These are phyloP conservation scores for Malassezia caprae DNA, from an alignment of 1,284 basidiomycete species.

Conservation along the genomic window DNA sequence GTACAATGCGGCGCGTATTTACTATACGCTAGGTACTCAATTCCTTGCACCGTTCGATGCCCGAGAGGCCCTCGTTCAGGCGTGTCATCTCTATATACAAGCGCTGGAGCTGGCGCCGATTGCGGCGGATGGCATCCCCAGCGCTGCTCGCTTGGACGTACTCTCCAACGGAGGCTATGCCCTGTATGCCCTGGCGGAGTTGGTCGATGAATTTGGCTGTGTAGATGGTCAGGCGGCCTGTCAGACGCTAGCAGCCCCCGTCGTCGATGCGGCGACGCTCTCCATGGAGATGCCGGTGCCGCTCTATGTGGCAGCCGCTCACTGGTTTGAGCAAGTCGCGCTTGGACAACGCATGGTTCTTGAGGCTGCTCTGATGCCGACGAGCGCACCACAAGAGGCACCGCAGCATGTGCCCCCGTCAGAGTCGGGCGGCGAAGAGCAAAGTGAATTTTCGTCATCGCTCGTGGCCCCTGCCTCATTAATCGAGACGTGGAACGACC, in stretches of 20 bases:
- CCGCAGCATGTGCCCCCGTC: background rate
- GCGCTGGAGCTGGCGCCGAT: background rate
- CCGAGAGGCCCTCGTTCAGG: background rate
- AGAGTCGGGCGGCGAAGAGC: background rate
- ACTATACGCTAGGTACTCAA: constrained; percentile 11
- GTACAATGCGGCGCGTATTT: constrained; percentile 18
- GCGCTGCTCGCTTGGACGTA: constrained; percentile 9
- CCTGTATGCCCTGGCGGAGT: constrained; percentile 9
- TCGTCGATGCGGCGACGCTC: background rate
- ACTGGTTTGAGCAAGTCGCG: background rate
- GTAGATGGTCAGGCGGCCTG: background rate
- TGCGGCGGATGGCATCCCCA: background rate
- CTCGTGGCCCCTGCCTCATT: constrained; percentile 9
- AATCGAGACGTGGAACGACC: constrained; percentile 12
- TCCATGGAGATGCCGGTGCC: background rate
- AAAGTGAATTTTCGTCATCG: constrained; percentile 1
- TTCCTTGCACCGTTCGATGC: constrained; percentile 1
- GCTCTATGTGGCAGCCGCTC: constrained; percentile 4
- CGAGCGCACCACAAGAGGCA: background rate
- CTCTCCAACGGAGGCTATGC: constrained; percentile 11
- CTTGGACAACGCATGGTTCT: background rate
- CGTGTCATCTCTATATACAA: background rate
- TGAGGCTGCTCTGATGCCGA: background rate
- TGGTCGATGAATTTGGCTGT: background rate
- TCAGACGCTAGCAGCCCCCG: background rate